Conservation (phyloP, 129 eudicot species). For the Logfia minima region DNA sequence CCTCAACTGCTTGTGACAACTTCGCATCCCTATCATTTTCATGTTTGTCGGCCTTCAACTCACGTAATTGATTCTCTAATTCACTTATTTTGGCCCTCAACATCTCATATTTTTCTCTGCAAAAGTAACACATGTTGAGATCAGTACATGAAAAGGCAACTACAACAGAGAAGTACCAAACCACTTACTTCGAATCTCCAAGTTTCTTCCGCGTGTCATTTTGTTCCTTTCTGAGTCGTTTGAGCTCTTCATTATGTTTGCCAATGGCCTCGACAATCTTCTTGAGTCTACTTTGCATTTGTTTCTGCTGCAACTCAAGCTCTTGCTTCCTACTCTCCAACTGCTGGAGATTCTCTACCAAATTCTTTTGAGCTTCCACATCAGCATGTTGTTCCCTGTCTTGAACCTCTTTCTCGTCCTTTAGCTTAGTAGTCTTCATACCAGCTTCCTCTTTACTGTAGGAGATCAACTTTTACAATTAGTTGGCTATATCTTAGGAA, state of each 20-base stretch:
- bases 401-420: slow-evolving; percentile 90
- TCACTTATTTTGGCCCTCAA: slow-evolving; percentile 69
- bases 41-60: slow-evolving; percentile 86
- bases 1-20: slow-evolving; percentile 89
- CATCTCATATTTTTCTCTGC: slow-evolving; percentile 70
- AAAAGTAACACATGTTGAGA: slow-evolving; percentile 5
- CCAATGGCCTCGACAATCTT: slow-evolving; percentile 64
- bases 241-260: slow-evolving; percentile 80
- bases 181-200: slow-evolving; percentile 60
- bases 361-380: slow-evolving; percentile 78
- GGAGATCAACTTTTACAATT: slow-evolving; percentile 9
- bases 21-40: slow-evolving; percentile 92
- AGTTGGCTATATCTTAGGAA: neutral
- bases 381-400: slow-evolving; percentile 94
- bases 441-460: slow-evolving; percentile 99
- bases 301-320: slow-evolving; percentile 84
- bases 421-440: slow-evolving; percentile 76
- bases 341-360: slow-evolving; percentile 89
- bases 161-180: slow-evolving; percentile 9
- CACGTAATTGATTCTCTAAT: slow-evolving; percentile 79
- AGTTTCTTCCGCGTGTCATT: slow-evolving; percentile 67
- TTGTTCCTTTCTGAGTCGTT: slow-evolving; percentile 64
- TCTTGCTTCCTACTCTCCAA: slow-evolving; percentile 80
- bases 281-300: slow-evolving; percentile 69
- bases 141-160: neutral